Evolutionary conservation across 1,284 basidiomycete species (phyloP), one percentile per base, ranked within the genome.

Genomic region (Cystobasidium sp.): DNA sequence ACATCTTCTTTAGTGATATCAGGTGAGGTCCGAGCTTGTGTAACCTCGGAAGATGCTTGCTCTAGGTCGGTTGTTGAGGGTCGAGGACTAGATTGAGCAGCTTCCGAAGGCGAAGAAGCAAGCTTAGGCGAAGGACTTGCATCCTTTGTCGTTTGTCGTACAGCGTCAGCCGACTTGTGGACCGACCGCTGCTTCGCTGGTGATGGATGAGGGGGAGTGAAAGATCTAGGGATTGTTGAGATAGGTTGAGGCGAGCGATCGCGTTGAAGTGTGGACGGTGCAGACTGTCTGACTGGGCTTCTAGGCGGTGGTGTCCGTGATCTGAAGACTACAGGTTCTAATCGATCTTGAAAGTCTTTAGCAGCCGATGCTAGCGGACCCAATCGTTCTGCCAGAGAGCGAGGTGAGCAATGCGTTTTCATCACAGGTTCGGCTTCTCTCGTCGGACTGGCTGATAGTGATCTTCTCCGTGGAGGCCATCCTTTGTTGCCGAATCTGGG

Each of bases 101-200:
- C 64, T n/a, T 66, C 64, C 52, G 64, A 66, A 52, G 64, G 64
- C 6, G 64, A 66, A 51, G 64, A 66, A 31, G 49, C 64, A 12
- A 66, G 24, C 22, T 66, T 66, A 9, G 64, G 64, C 7, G 64
- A 66, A 9, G 47, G 49, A n/a, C 64, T 66, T 16, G 22, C 39
- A 39, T 39, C 49, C 41, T 51, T 66, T 6, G 47, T 14, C 8
- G 44, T 16, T 8, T 7, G 12, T 46, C n/a, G 6, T 4, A 14
- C 20, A 22, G 39, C 56, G 56, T 18, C 31, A 24, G 31, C 31
- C n/a, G 44, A 4, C 43, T 20, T 37, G 31, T 46, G 61, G 22
- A 22, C 7, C 18, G 22, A n/a, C 37, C 44, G 61, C 31, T 22
- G 61, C 31, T 31, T 31, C 31, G 61, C 43, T 16, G 61, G 46